Percentiles rank a stretch among this genome's conserved stretches.
phyloP scores from a whole-genome alignment of 768 basidiomycete species.

The Suillus subaureus region DNA sequence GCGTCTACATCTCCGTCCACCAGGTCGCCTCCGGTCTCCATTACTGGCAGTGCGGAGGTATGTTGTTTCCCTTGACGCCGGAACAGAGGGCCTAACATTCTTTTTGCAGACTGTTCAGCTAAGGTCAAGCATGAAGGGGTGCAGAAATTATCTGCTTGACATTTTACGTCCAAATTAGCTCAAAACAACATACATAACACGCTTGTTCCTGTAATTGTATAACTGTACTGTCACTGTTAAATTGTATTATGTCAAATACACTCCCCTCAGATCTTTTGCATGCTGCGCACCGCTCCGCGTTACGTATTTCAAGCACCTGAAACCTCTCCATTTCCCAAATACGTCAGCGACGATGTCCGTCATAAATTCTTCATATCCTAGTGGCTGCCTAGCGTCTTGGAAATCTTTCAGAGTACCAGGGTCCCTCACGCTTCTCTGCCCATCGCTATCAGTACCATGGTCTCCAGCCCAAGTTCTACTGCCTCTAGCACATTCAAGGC shows the following conservation, averaged over 20 bases:
- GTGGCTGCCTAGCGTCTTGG: background rate
- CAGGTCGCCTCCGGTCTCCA: constrained; percentile 5
- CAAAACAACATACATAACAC: constrained; percentile 1
- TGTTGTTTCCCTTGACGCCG: background rate
- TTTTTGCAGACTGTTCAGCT: constrained; percentile 9
- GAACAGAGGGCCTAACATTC: no score
- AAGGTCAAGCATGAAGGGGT: background rate
- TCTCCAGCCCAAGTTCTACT: constrained; percentile 36
- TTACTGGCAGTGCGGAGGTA: constrained; percentile 24
- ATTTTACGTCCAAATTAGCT: background rate
- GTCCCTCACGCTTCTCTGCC: constrained; percentile 25
- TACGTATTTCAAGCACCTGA: background rate
- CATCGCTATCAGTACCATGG: constrained; percentile 25
- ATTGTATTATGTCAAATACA: constrained; percentile 1
- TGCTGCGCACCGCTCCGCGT: background rate
- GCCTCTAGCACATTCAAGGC: constrained; percentile 37
- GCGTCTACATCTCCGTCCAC: constrained; percentile 55
- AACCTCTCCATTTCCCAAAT: background rate
- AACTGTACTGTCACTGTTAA: background rate
- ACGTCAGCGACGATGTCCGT: constrained; percentile 3
- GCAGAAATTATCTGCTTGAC: background rate
- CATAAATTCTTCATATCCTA: constrained; percentile 8
- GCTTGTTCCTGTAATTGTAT: constrained; percentile 3
- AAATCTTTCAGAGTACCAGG: constrained; percentile 6
- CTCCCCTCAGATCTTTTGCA: background rate